A percentile compares a stretch with the other conserved stretches of the same genome.
phyloP scores from a whole-genome alignment of 2,329 filamentous ascomycete species.

The Botrytis cinerea region DNA sequence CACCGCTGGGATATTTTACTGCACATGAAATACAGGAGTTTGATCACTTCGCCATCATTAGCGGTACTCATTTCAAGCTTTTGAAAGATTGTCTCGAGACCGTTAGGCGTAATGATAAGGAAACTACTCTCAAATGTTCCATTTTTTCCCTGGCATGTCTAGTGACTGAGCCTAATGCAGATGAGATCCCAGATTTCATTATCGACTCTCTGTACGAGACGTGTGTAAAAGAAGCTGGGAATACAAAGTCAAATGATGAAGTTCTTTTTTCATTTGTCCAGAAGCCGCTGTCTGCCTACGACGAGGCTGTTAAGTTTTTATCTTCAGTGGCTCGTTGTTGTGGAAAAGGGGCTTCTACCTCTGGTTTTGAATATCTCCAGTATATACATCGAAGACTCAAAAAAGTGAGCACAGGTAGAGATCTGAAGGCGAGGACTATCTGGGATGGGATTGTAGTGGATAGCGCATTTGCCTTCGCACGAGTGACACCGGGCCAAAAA shows the following conservation, averaged over 20 bases:
- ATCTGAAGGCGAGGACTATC: constrained; percentile 20
- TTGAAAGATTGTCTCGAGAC: constrained; percentile 8
- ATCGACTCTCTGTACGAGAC: constrained; percentile 5
- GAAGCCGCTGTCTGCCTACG: constrained; percentile 24
- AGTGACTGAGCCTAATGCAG: constrained; percentile 20
- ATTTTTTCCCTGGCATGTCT: constrained; percentile 34
- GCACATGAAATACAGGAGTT: neutral
- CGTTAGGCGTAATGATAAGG: constrained; percentile 4
- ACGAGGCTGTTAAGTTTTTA: constrained; percentile 42
- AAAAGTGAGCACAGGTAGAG: constrained; percentile 15
- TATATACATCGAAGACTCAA: constrained; percentile 40
- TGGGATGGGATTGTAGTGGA: constrained; percentile 39
- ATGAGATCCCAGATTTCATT: constrained; percentile 7
- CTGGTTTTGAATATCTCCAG: constrained; percentile 45
- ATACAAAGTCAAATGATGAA: neutral
- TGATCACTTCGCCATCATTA: neutral
- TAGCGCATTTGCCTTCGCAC: constrained; percentile 41
- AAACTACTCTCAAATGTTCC: constrained; percentile 14
- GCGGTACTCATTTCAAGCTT: constrained; percentile 5
- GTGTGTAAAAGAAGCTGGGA: neutral
- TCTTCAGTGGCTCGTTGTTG: constrained; percentile 52
- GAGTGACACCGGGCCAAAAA: constrained; percentile 35
- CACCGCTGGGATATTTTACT: neutral
- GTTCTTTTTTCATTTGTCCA: neutral
- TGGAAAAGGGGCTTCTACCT: constrained; percentile 44